Evolutionary conservation across 129 eudicot genomes (phyloP), one percentile per base, ranked within the genome.

Genomic region (Silybum marianum): DNA sequence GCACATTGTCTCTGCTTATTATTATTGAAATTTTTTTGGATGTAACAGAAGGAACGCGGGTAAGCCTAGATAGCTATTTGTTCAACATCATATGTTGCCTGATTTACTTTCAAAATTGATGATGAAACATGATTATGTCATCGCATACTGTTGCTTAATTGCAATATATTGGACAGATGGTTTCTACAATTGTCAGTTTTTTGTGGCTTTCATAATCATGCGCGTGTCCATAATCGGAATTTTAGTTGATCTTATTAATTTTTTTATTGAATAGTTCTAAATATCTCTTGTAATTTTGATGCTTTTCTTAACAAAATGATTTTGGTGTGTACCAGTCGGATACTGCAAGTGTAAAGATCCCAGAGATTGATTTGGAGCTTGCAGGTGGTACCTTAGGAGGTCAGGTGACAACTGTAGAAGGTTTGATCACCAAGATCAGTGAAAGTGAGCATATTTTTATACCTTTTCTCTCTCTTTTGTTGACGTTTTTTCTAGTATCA

Each of bases 371-470:
- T 76, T 84, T 95, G 93, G 99, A 92, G 90, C 90, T 95, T 30
- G 74, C 92, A 23, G 88, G 97, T 83, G 99, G 98, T 77, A 95
- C 98, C 5, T 82, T 92, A 82, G 99, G 99, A 34, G 99, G 99
- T 71, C 82, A 85, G 16, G 99, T 95, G 39, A 92, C 99, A 26
- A 95, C 99, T 11, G 86, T 95, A 71, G 99, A 95, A 84, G 99
- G 99, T 67, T 89, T 95, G 83, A 86, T 95, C 81, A 85, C 97
- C 46, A 89, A 95, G 78, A 89, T 95, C 58, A 74, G 91, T 76
- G 99, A 95, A 85, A 95, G 99, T 95, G 79, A 90, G 97, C 87
- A 62, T 19, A 26, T 79, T 77, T 73, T 28, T 19, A 34, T 44
- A 7, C 40, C 68, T 42, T 19, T 2, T 51, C 3, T 76, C 12